phyloP scores from a whole-genome alignment of 805 yeast genomes.

The Monosporozyma solicola region DNA sequence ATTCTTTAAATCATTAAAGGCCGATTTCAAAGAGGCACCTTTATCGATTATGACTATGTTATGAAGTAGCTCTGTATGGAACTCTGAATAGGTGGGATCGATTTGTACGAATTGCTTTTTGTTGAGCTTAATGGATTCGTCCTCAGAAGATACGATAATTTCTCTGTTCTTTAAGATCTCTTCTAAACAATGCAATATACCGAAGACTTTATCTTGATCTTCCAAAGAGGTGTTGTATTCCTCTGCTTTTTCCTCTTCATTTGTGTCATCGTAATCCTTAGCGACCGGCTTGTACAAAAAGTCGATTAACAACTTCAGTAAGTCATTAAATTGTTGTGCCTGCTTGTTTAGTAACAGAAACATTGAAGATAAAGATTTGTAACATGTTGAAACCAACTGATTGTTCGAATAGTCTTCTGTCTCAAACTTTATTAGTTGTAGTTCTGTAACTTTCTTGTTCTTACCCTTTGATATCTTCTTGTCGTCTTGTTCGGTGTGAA shows the following conservation, averaged over 20 bases:
- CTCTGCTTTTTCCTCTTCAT: slow-evolving; percentile 48
- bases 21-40: slow-evolving; percentile 24
- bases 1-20: slow-evolving; percentile 29
- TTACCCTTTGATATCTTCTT: not conserved
- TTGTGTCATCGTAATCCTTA: slow-evolving; percentile 12
- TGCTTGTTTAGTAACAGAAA: slow-evolving; percentile 20
- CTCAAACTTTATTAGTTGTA: slow-evolving; percentile 10
- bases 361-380: slow-evolving; percentile 12
- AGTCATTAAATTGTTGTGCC: slow-evolving; percentile 16
- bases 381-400: slow-evolving; percentile 14
- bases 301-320: slow-evolving; percentile 10
- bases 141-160: slow-evolving; percentile 17
- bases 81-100: slow-evolving; percentile 23
- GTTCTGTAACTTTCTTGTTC: slow-evolving; percentile 3
- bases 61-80: slow-evolving; percentile 25
- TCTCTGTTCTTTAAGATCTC: slow-evolving; percentile 39
- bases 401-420: slow-evolving; percentile 17
- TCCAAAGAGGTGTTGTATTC: slow-evolving; percentile 71
- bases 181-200: slow-evolving; percentile 47
- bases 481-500: slow-evolving; percentile 3
- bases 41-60: slow-evolving; percentile 12
- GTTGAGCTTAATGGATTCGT: slow-evolving; percentile 14
- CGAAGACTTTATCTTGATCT: slow-evolving; percentile 63
- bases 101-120: slow-evolving; percentile 11
- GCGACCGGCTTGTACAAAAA: slow-evolving; percentile 23